Conservation (phyloP, 768 basidiomycete genomes). For the Naematelia encephala region DNA sequence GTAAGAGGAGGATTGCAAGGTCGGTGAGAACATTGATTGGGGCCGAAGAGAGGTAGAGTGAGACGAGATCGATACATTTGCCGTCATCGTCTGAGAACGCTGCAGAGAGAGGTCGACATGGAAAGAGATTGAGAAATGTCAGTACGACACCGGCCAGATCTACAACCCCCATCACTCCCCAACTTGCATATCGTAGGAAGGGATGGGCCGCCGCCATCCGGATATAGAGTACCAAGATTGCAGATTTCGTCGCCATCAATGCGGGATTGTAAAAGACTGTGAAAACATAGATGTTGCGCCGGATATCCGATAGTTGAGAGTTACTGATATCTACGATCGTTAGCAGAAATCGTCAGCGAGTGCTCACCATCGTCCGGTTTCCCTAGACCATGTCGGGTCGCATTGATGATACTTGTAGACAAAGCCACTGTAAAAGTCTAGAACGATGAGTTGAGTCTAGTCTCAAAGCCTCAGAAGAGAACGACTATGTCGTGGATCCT, state of each 20-base stretch:
- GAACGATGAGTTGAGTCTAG: too few species aligned
- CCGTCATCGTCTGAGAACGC: conserved; percentile 24
- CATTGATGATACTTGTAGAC: conserved; percentile 28
- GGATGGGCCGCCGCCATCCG: conserved; percentile 37
- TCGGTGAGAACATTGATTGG: conserved; percentile 50
- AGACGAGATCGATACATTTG: conserved; percentile 41
- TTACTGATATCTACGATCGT: conserved; percentile 13
- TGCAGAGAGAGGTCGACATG: conserved; percentile 41
- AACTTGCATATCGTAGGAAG: conserved; percentile 40
- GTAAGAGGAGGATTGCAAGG: conserved; percentile 43
- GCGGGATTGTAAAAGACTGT: conserved; percentile 46
- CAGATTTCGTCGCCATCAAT: conserved; percentile 46
- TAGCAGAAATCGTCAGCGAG: conserved; percentile 1
- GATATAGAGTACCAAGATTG: conserved; percentile 45
- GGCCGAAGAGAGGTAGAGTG: conserved; percentile 44
- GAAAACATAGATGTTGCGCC: conserved; percentile 36
- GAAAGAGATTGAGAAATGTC: conserved; percentile 47
- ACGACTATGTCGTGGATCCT: conserved; percentile 5
- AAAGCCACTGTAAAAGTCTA: conserved; percentile 26
- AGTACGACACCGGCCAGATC: conserved; percentile 42
- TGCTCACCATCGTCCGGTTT: conserved; percentile 15
- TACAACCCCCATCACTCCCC: conserved; percentile 35
- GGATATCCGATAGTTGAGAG: conserved; percentile 5
- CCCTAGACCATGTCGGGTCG: conserved; percentile 34
- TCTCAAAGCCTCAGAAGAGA: too few species aligned